Evolutionary conservation across 2,329 filamentous ascomycete species (phyloP).

Genomic region (Penicillium brevicompactum): DNA sequence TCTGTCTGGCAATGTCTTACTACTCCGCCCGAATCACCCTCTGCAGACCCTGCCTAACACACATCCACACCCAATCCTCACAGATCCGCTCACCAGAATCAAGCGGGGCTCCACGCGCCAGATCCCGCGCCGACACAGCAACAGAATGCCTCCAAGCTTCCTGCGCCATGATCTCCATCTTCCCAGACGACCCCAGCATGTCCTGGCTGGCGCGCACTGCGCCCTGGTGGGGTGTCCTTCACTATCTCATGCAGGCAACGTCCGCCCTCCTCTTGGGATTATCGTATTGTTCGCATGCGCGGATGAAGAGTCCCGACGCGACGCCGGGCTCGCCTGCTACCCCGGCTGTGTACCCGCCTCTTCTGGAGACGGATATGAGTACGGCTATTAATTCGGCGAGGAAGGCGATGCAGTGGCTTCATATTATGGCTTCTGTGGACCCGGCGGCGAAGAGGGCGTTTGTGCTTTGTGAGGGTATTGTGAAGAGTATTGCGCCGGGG

Average conservation of each 20-base stretch:
- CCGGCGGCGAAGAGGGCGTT: constrained; percentile 39
- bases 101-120: neutral
- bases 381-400: constrained; percentile 31
- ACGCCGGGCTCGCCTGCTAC: neutral
- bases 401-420: constrained; percentile 44
- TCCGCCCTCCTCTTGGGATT: constrained; percentile 45
- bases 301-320: neutral
- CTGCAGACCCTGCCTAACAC: constrained; percentile 45
- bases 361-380: constrained; percentile 25
- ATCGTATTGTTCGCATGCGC: constrained; percentile 17
- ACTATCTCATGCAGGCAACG: constrained; percentile 47
- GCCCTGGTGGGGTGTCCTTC: constrained; percentile 48
- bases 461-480: constrained; percentile 33
- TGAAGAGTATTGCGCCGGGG: constrained; percentile 33
- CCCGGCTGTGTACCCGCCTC: constrained; percentile 3
- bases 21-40: constrained; percentile 45
- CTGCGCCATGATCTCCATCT: constrained; percentile 37
- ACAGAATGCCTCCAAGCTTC: constrained; percentile 42
- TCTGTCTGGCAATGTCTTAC: constrained; percentile 44
- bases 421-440: constrained; percentile 34
- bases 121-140: constrained; percentile 29
- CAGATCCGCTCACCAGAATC: neutral
- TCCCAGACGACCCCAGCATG: constrained; percentile 40
- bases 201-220: constrained; percentile 36
- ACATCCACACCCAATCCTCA: constrained; percentile 20